phyloP scores from a whole-genome alignment of 768 basidiomycete genomes.

The Lentinus brumalis region DNA sequence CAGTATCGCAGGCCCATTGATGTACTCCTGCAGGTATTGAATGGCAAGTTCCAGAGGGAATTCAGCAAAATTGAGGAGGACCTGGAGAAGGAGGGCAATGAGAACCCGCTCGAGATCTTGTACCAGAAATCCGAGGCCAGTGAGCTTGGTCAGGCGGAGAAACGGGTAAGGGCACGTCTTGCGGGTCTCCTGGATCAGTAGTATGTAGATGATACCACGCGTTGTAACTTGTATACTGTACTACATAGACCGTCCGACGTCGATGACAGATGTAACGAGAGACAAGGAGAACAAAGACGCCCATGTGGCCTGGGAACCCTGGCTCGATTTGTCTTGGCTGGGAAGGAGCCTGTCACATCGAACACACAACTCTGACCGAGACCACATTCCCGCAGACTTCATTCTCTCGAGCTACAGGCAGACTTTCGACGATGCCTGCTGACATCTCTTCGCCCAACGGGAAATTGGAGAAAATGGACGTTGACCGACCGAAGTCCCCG shows the following conservation, averaged over 20 bases:
- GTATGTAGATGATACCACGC: not conserved
- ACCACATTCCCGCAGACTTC: not conserved
- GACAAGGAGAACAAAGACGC: not conserved
- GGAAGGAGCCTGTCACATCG: conserved; percentile 2
- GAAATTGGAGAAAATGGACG: conserved; percentile 53
- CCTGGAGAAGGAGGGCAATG: conserved; percentile 54
- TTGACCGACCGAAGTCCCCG: conserved; percentile 44
- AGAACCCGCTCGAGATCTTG: conserved; percentile 56
- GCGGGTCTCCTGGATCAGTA: conserved; percentile 37
- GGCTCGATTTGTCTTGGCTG: not conserved
- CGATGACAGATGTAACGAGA: no score
- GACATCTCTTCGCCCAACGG: conserved; percentile 23
- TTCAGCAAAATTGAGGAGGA: conserved; percentile 58
- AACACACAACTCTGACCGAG: no score
- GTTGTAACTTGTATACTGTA: not conserved
- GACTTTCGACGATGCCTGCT: not conserved
- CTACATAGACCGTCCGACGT: not conserved
- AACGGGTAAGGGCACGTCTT: conserved; percentile 53
- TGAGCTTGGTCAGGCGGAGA: conserved; percentile 61
- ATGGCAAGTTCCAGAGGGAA: conserved; percentile 57
- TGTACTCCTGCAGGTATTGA: conserved; percentile 45
- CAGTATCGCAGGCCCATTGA: not conserved
- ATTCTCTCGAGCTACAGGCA: not conserved
- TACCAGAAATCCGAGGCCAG: conserved; percentile 52
- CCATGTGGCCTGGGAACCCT: not conserved